Conservation (phyloP, 345 rosid species). For the Cardamine chenopodiifolia region DNA sequence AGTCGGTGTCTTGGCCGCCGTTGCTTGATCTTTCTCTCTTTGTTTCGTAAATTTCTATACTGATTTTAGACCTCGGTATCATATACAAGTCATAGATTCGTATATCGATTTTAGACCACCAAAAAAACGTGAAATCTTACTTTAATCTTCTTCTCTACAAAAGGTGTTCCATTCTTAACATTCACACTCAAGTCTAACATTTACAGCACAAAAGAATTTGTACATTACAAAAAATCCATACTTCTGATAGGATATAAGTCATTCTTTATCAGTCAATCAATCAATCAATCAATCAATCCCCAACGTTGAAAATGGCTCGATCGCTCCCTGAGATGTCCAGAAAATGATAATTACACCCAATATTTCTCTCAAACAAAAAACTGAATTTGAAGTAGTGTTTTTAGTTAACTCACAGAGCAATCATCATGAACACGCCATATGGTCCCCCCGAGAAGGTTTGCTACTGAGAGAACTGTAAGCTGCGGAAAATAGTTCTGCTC, state of each 20-base stretch:
- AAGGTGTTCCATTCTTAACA: constrained; percentile 19
- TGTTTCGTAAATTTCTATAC: neutral
- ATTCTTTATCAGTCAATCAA: constrained; percentile 41
- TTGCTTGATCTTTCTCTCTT: constrained; percentile 32
- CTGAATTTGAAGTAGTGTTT: constrained; percentile 23
- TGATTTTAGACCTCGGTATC: neutral
- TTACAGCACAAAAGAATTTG: constrained; percentile 29
- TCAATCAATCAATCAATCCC: constrained; percentile 85
- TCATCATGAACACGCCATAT: constrained; percentile 99
- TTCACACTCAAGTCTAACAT: constrained; percentile 25
- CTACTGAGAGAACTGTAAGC: constrained; percentile 88
- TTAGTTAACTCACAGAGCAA: constrained; percentile 72
- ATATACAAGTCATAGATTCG: neutral
- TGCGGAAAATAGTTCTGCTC: constrained; percentile 91
- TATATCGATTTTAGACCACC: neutral
- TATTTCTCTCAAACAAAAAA: neutral
- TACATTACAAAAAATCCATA: constrained; percentile 23
- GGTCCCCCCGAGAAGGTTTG: constrained; percentile 94
- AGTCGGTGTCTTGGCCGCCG: constrained; percentile 65
- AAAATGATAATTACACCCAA: constrained; percentile 24
- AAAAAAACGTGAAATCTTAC: neutral
- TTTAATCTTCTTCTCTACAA: constrained; percentile 21
- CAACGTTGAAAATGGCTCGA: constrained; percentile 77
- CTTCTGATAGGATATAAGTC: neutral
- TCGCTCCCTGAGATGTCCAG: constrained; percentile 64